Evolutionary conservation across 768 basidiomycete genomes (phyloP).

Genomic region (Nidularia pulvinata): DNA sequence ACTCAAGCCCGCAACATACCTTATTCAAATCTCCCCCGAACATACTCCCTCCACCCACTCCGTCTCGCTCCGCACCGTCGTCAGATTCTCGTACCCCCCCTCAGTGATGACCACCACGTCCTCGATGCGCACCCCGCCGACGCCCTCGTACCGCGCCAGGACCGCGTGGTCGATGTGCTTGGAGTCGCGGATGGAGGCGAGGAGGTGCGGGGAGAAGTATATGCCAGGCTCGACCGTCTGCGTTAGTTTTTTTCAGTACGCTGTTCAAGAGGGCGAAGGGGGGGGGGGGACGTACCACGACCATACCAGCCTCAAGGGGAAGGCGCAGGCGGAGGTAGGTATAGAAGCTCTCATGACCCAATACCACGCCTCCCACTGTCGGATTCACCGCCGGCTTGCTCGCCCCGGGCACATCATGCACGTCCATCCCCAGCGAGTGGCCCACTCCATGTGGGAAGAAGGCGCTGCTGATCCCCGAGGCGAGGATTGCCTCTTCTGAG

Average conservation of each 20-base stretch:
- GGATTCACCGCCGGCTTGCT: constrained; percentile 66
- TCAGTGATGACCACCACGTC: constrained; percentile 84
- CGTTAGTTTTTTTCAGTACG: not conserved
- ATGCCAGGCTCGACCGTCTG: constrained; percentile 92
- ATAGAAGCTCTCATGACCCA: constrained; percentile 69
- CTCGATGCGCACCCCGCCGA: constrained; percentile 94
- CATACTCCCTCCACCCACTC: constrained; percentile 84
- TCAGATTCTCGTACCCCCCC: constrained; percentile 81
- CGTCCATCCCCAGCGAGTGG: constrained; percentile 91
- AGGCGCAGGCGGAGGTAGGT: constrained; percentile 78
- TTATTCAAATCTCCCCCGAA: constrained; percentile 50
- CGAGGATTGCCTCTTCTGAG: constrained; percentile 67
- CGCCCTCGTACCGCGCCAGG: constrained; percentile 69
- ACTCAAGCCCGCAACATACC: not conserved
- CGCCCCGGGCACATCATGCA: constrained; percentile 89
- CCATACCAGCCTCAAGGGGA: constrained; percentile 54
- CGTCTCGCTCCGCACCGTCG: constrained; percentile 80
- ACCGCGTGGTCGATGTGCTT: constrained; percentile 69
- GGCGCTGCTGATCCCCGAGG: constrained; percentile 74
- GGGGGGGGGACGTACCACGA: constrained; percentile 59
- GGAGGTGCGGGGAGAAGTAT: constrained; percentile 81
- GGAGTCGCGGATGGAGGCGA: constrained; percentile 64
- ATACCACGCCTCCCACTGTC: constrained; percentile 36
- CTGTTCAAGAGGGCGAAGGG: no score
- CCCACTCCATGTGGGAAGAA: constrained; percentile 97